Evolutionary conservation across 2,329 filamentous ascomycete genomes (phyloP), one percentile per base, ranked within the genome.

Genomic region (Stagonosporopsis chrysanthemi): DNA sequence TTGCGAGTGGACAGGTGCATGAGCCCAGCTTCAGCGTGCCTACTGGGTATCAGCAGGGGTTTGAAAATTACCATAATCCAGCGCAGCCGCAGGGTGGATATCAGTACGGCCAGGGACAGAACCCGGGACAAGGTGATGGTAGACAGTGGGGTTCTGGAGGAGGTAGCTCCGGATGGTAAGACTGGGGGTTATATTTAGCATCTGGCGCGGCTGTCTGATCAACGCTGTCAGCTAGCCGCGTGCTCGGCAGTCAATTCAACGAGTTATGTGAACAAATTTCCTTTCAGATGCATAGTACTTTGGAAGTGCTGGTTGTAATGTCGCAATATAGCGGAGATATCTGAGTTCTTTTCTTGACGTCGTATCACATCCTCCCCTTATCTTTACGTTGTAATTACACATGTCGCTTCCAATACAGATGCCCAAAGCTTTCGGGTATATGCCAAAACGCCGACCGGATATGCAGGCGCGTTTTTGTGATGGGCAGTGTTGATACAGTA

Each of bases 11-110:
- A 3, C 66, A 72, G 40, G 72, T 73, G 9, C 65, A 58, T 6
- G 72, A 75, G 46, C 72, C 72, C 8, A 67, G 67, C 23, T 75
- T 74, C 52, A 65, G 66, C 9, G 59, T 75, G 15, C 73, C 72
- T 2, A 75, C 72, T 35, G 67, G 68, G 15, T 76, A 75, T 60
- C 73, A 76, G 58, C 74, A 76, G 52, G 74, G 74, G 0, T 75
- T 73, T 48, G 74, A 76, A 62, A 68, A 66, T 22, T 70, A 72
- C 50, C 54, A 51, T 17, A 52, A 52, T 17, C 54, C 54, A 14
- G 29, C 31, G 31, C 41, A 55, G 24, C 42, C 64, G 19, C 58
- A 61, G 38, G 64, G 66, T 22, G 62, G 63, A 2, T 71, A 71
- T 58, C 60, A 51, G 8, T 67, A 71, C 59, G 64, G 65, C 36